Conservation (phyloP, 805 yeast species). For the Danielia oregonensis region DNA sequence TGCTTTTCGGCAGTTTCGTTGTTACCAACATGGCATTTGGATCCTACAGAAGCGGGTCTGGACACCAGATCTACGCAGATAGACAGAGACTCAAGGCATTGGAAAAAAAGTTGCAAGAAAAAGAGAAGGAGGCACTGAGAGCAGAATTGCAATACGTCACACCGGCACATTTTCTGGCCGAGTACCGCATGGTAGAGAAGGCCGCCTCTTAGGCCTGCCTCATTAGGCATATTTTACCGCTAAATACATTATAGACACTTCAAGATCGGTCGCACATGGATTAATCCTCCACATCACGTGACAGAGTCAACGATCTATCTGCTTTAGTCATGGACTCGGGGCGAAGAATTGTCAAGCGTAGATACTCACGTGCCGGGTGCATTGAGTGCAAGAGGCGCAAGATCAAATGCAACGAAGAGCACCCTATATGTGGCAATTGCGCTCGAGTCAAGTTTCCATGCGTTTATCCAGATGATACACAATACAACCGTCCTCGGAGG, state of each 20-base stretch:
- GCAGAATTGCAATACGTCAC: background rate
- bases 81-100: conserved; percentile 2
- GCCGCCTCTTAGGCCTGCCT: too few species aligned
- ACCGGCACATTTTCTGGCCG: too few species aligned
- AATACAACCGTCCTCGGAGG: conserved; percentile 9
- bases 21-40: conserved; percentile 38
- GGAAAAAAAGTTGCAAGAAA: conserved; percentile 2
- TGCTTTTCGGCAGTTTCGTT: conserved; percentile 50
- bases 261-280: conserved; percentile 1
- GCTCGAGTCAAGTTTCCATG: conserved; percentile 9
- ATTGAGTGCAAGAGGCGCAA: conserved; percentile 19
- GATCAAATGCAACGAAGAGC: conserved; percentile 17
- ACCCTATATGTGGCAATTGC: conserved; percentile 16
- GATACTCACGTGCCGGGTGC: conserved; percentile 19
- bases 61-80: conserved; percentile 1
- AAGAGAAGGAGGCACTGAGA: background rate
- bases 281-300: background rate
- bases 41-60: conserved; percentile 6
- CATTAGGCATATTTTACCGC: too few species aligned
- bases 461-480: conserved; percentile 11
- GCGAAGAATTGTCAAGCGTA: conserved; percentile 14
- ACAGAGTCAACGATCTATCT: too few species aligned
- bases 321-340: too few species aligned
- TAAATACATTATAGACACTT: too few species aligned
- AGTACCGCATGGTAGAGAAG: too few species aligned